Conservation (phyloP, 2,329 filamentous ascomycete species). For the Grosmannia clavigera region DNA sequence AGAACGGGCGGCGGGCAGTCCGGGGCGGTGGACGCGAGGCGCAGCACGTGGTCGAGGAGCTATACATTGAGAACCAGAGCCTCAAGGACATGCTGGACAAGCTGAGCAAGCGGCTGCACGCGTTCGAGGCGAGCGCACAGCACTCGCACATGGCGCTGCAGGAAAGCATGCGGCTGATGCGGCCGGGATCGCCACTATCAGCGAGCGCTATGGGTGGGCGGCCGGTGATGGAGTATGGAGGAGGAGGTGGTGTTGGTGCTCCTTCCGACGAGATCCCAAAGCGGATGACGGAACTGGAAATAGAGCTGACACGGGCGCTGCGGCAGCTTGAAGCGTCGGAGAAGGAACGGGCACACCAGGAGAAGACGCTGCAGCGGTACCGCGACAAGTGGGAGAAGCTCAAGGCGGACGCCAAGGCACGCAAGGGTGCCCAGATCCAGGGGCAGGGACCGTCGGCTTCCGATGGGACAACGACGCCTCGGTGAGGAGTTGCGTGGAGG, state of each 20-base stretch:
- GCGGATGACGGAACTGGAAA: slow-evolving; percentile 54
- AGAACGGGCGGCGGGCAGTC: neutral
- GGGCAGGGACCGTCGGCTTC: neutral
- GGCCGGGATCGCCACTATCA: slow-evolving; percentile 34
- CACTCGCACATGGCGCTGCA: slow-evolving; percentile 75
- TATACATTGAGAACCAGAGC: slow-evolving; percentile 76
- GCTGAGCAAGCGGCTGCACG: slow-evolving; percentile 73
- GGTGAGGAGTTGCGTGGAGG: neutral
- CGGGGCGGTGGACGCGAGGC: slow-evolving; percentile 28
- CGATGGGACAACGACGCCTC: neutral
- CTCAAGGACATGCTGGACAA: slow-evolving; percentile 79
- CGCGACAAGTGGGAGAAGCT: slow-evolving; percentile 49
- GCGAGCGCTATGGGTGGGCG: neutral
- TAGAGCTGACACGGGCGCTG: slow-evolving; percentile 43
- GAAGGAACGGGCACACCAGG: slow-evolving; percentile 42
- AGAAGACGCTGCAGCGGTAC: slow-evolving; percentile 45
- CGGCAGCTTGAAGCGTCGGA: slow-evolving; percentile 57
- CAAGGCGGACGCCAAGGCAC: slow-evolving; percentile 48
- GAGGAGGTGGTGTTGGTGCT: neutral
- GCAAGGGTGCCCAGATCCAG: slow-evolving; percentile 29
- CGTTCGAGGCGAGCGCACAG: slow-evolving; percentile 87
- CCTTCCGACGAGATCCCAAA: slow-evolving; percentile 29
- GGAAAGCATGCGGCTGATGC: slow-evolving; percentile 61
- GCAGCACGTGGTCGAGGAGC: slow-evolving; percentile 69
- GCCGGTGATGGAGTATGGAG: neutral